Base-by-base conservation (phyloP, 495 filamentous ascomycete species). In the Tetracladium marchalianum region DNA sequence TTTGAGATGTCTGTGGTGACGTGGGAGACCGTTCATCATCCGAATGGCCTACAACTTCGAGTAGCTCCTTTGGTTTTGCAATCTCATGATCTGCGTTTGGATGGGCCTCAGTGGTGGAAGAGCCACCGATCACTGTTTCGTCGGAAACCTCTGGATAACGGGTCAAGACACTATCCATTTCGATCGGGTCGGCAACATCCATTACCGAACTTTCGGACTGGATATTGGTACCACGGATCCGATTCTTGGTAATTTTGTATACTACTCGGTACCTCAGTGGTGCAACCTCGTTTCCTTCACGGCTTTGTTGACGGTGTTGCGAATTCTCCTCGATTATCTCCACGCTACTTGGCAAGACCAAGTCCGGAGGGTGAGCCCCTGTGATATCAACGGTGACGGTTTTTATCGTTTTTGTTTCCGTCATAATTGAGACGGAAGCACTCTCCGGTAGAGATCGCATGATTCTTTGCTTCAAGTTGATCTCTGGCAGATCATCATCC, bases 381-480 rank as follows among this genome's bases (percentile, higher is more conserved):
- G 68, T 77, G 15, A 87, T 75, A 46, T 87, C 81, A 4, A 89
- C 81, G 0, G 81, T 85, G 50, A 87, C 80, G 0, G 75, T 86
- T 41, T 79, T 80, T 4, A 77, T 81, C 6, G 78, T 84, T 15
- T 73, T 69, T 8, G 75, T 66, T 17, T 79, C 75, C 2, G 80
- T 81, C 8, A 69, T 78, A 38, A 88, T 80, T 6, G 80, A 82
- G 32, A 84, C 77, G 41, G 66, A 65, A 1, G 76, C 68, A 44
- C 70, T 66, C 10, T 65, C 53, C 0, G 70, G 66, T 18, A 77
- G 51, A 0, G 66, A 66, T 13, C 51, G 49, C 38, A 68, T 53
- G 38, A 77, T 73, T 40, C 69, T 63, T 18, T 61, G 60, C 48
- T 62, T 70, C 7, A 77, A 66, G 27, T 63, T 57, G 5, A 51